Evolutionary conservation across 805 yeast genomes (phyloP).

Genomic region (Barnettozyma wickerhamii): DNA sequence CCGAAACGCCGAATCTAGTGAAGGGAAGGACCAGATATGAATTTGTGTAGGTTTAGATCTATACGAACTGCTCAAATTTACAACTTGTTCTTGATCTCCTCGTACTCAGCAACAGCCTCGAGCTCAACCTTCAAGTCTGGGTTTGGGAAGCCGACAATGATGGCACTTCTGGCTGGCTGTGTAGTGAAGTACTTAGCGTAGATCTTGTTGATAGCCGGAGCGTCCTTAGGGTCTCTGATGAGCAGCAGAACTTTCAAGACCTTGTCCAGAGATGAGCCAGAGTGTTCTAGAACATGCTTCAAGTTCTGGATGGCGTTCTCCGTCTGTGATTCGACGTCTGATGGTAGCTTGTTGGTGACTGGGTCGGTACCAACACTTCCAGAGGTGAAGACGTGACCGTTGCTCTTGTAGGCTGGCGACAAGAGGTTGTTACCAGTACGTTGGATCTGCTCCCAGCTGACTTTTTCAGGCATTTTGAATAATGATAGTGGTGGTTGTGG

Average conservation of each 20-base stretch:
- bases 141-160: slow-evolving; percentile 49
- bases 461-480: background rate
- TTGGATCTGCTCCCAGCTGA: background rate
- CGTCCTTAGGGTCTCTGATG: slow-evolving; percentile 39
- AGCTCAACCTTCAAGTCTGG: slow-evolving; percentile 45
- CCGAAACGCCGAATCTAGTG: no score
- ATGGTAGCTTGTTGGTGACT: slow-evolving; percentile 37
- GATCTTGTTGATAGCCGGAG: slow-evolving; percentile 39
- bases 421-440: slow-evolving; percentile 27
- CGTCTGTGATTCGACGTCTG: slow-evolving; percentile 41
- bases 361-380: slow-evolving; percentile 43
- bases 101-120: slow-evolving; percentile 41
- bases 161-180: slow-evolving; percentile 51
- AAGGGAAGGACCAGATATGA: no score
- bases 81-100: background rate
- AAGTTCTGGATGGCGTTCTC: slow-evolving; percentile 39
- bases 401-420: slow-evolving; percentile 38
- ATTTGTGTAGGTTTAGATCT: no score
- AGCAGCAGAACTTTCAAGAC: slow-evolving; percentile 48
- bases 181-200: slow-evolving; percentile 42
- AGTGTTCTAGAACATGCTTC: slow-evolving; percentile 35
- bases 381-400: slow-evolving; percentile 44
- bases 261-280: slow-evolving; percentile 43
- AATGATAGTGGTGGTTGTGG: no score
- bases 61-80: no score